Conservation (phyloP, 768 basidiomycete genomes). For the Cystobasidium ongulense region DNA sequence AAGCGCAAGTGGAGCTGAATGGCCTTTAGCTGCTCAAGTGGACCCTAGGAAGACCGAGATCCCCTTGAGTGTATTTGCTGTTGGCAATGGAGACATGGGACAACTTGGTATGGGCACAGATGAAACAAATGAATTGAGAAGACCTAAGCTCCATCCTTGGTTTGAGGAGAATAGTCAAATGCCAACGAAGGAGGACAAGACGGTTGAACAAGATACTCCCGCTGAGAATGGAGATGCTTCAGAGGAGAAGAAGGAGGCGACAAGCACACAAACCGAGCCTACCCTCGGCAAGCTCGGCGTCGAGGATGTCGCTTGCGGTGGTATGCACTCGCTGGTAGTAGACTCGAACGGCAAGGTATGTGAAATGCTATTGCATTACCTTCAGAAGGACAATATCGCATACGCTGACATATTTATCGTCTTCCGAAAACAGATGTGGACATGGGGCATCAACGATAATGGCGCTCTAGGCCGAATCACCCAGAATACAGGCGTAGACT, state of each 20-base stretch:
- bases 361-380: slow-evolving; percentile 36
- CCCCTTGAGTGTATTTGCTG: slow-evolving; percentile 57
- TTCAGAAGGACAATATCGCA: too few species aligned
- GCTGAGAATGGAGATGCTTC: neutral
- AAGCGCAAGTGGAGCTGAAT: neutral
- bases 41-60: slow-evolving; percentile 4
- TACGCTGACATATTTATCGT: too few species aligned
- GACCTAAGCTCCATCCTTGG: slow-evolving; percentile 67
- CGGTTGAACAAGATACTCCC: slow-evolving; percentile 48
- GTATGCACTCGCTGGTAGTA: slow-evolving; percentile 78
- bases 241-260: slow-evolving; percentile 4
- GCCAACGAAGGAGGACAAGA: neutral
- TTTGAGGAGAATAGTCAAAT: slow-evolving; percentile 59
- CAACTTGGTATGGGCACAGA: slow-evolving; percentile 84
- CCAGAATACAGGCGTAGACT: slow-evolving; percentile 40
- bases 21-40: neutral
- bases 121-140: slow-evolving; percentile 60
- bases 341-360: slow-evolving; percentile 77
- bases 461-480: slow-evolving; percentile 47
- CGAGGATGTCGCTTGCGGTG: slow-evolving; percentile 70
- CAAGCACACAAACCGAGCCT: slow-evolving; percentile 24
- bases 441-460: slow-evolving; percentile 48
- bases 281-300: slow-evolving; percentile 53
- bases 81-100: slow-evolving; percentile 86
- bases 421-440: slow-evolving; percentile 29